phyloP scores from a whole-genome alignment of 2,329 filamentous ascomycete species.

The Aureobasidium pullulans region DNA sequence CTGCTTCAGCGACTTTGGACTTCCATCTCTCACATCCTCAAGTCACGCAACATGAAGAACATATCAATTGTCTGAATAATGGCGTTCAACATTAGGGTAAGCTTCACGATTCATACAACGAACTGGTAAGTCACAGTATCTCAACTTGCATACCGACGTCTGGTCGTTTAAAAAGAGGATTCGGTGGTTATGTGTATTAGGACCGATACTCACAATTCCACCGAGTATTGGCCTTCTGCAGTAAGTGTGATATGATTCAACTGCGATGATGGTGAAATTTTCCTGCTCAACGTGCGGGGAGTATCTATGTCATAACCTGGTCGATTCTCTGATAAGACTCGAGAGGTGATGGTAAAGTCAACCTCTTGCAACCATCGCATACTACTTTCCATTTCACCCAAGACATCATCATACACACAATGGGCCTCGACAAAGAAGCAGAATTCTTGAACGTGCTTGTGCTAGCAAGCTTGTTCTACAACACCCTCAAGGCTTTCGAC shows the following conservation, averaged over 20 bases:
- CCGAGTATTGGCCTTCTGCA: slow-evolving; percentile 13
- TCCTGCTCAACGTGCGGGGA: slow-evolving; percentile 11
- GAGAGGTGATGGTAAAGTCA: not conserved
- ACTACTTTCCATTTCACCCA: not conserved
- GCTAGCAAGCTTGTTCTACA: slow-evolving; percentile 40
- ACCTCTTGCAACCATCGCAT: not conserved
- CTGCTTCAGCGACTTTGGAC: not conserved
- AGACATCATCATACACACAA: not conserved
- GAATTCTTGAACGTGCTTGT: slow-evolving; percentile 34
- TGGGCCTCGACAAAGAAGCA: slow-evolving; percentile 9
- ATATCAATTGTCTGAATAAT: too few species aligned
- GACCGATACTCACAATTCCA: slow-evolving; percentile 8
- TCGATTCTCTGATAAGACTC: not conserved
- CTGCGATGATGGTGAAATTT: slow-evolving; percentile 9
- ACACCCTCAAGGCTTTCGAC: slow-evolving; percentile 41
- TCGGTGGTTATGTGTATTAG: slow-evolving; percentile 1
- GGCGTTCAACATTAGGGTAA: too few species aligned
- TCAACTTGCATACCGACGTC: too few species aligned
- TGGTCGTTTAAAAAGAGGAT: not conserved
- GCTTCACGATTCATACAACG: too few species aligned
- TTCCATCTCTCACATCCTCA: not conserved
- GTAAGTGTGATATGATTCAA: slow-evolving; percentile 4
- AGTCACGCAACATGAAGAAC: too few species aligned
- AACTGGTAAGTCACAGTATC: too few species aligned
- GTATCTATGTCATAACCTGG: slow-evolving; percentile 8